Evolutionary conservation across 2,329 filamentous ascomycete genomes (phyloP).

Genomic region (Cytospora chrysosperma): DNA sequence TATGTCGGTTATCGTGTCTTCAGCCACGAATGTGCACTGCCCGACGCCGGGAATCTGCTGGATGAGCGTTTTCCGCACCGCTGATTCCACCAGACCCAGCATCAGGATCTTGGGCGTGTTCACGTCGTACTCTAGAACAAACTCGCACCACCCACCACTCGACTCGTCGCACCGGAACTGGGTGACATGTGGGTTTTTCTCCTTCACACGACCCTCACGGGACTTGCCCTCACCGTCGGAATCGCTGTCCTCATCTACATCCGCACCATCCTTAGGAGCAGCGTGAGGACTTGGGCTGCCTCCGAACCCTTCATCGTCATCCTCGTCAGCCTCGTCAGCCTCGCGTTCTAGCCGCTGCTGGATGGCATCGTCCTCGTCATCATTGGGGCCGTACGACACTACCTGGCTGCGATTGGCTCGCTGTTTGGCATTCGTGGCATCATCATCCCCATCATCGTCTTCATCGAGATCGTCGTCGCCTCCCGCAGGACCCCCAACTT

Average conservation of each 20-base stretch:
- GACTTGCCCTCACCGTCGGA: slow-evolving; percentile 41
- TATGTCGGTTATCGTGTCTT: slow-evolving; percentile 53
- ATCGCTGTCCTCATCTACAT: slow-evolving; percentile 40
- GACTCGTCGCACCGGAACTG: slow-evolving; percentile 78
- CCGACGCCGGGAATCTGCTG: slow-evolving; percentile 81
- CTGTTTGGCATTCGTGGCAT: slow-evolving; percentile 73
- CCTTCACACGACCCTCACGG: slow-evolving; percentile 64
- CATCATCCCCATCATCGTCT: slow-evolving; percentile 70
- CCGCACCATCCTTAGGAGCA: slow-evolving; percentile 38
- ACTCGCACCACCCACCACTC: slow-evolving; percentile 70
- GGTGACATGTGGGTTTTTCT: slow-evolving; percentile 64
- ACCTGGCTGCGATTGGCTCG: slow-evolving; percentile 76
- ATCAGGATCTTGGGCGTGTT: slow-evolving; percentile 87
- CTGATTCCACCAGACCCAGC: slow-evolving; percentile 83
- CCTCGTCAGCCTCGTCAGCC: slow-evolving; percentile 42
- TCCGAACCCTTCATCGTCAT: slow-evolving; percentile 54
- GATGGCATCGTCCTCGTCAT: slow-evolving; percentile 83
- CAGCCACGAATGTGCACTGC: slow-evolving; percentile 64
- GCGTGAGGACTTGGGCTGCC: slow-evolving; percentile 45
- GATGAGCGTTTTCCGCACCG: slow-evolving; percentile 75
- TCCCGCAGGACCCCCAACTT: slow-evolving; percentile 39
- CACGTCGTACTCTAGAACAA: slow-evolving; percentile 80
- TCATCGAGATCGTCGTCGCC: slow-evolving; percentile 52
- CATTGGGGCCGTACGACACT: slow-evolving; percentile 87
- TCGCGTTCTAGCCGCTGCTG: slow-evolving; percentile 62